These are phyloP conservation scores for Helotiales sp. DNA, from an alignment of 2,329 filamentous ascomycete genomes.

Conservation along the genomic window DNA sequence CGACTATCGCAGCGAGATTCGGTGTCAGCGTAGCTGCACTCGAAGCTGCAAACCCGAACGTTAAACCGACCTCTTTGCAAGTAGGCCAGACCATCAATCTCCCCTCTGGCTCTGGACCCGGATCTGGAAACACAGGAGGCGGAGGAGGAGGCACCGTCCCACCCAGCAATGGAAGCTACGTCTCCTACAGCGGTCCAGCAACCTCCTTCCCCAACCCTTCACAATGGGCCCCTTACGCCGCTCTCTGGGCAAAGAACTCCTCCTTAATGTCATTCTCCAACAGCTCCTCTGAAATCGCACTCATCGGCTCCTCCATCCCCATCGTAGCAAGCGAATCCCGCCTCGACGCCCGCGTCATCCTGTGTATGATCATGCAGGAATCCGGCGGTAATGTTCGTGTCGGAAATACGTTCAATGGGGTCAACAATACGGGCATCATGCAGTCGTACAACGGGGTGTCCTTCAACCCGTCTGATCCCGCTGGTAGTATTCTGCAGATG, in stretches of 20 bases:
- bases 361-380: conserved; percentile 29
- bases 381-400: conserved; percentile 23
- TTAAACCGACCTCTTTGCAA: conserved; percentile 14
- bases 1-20: conserved; percentile 15
- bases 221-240: conserved; percentile 22
- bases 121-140: neutral
- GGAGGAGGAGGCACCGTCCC: neutral
- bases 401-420: conserved; percentile 16
- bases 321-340: conserved; percentile 16
- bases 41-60: conserved; percentile 11
- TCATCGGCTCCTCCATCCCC: conserved; percentile 18
- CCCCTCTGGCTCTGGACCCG: neutral
- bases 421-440: conserved; percentile 40
- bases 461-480: conserved; percentile 27
- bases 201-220: conserved; percentile 17
- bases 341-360: conserved; percentile 21
- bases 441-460: conserved; percentile 31
- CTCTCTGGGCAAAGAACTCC: conserved; percentile 24
- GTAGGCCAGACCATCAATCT: conserved; percentile 23
- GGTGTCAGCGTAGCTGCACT: conserved; percentile 4
- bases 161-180: conserved; percentile 7
- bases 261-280: conserved; percentile 20
- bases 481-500: conserved; percentile 39
- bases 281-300: conserved; percentile 16
- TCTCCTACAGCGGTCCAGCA: conserved; percentile 24